Base-by-base conservation (phyloP, 2,329 filamentous ascomycete genomes). In the Cladosporium sp. region DNA sequence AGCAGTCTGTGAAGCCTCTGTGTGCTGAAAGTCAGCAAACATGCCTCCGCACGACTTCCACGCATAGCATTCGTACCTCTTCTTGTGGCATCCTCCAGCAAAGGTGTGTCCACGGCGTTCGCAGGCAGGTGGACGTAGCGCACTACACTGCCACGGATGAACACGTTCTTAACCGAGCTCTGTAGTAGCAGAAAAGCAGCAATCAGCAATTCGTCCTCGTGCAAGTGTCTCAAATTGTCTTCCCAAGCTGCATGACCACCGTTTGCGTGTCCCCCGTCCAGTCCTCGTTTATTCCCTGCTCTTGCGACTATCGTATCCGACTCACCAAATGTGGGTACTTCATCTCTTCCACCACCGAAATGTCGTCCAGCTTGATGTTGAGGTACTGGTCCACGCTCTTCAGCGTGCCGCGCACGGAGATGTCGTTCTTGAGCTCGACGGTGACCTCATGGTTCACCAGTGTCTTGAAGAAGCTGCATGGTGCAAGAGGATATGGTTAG, bases 321-420 rank as follows among this genome's bases (percentile, higher is more conserved):
- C 82, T 72, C 74, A 94, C 91, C 79, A 99, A 81, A 79, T 99
- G 95, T 59, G 95, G 95, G 78, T 97, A 98, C 80, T 93, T 93
- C 76, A 95, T 82, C 81, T 98, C 92, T 71, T 99, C 93, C 28
- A 97, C 86, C 34, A 98, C 94, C 69, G 89, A 86, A 67, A 98
- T 96, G 76, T 97, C 92, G 76, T 99, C 95, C 59, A 99, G 88
- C 84, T 98, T 98, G 82, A 99, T 97, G 82, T 99, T 99, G 76
- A 99, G 88, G 81, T 96, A 99, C 83, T 98, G 95, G 78, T 99
- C 95, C 71, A 99, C 94, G 76, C 91, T 96, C 84, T 98, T 99
- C 71, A 99, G 85, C 39, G 90, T 96, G 71, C 95, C 95, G 74
- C 92, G 91, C 78, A 99, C 96, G 77, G 93, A 93, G 73, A 99